phyloP scores from a whole-genome alignment of 129 eudicot species.

The Saussurea involucrata region DNA sequence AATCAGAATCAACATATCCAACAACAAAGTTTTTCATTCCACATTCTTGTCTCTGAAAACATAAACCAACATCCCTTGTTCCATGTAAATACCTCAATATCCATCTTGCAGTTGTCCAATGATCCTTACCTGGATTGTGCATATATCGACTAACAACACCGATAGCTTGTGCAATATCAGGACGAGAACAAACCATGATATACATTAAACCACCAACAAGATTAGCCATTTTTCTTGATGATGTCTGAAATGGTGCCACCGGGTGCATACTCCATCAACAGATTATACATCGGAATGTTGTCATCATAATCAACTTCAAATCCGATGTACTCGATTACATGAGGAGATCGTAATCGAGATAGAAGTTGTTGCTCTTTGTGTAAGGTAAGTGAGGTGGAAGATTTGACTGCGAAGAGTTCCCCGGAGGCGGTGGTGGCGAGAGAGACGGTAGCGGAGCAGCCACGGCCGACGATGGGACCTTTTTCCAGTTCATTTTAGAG shows the following conservation, averaged over 20 bases:
- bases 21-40: no score
- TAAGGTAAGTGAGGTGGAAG: slow-evolving; percentile 34
- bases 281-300: slow-evolving; percentile 40
- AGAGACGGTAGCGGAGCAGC: slow-evolving; percentile 80
- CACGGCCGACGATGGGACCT: slow-evolving; percentile 67
- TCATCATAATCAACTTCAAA: slow-evolving; percentile 26
- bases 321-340: slow-evolving; percentile 49
- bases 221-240: slow-evolving; percentile 52
- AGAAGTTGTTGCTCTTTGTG: slow-evolving; percentile 50
- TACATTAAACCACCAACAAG: no score
- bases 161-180: no score
- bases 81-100: no score
- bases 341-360: slow-evolving; percentile 53
- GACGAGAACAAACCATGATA: no score
- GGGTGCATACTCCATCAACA: slow-evolving; percentile 61
- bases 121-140: no score
- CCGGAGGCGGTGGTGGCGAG: slow-evolving; percentile 59
- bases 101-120: no score
- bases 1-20: no score
- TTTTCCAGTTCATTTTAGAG: slow-evolving; percentile 51
- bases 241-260: slow-evolving; percentile 57
- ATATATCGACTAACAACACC: no score
- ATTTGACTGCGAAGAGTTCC: slow-evolving; percentile 66
- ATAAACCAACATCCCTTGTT: no score
- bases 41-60: no score